Evolutionary conservation across 345 rosid species (phyloP).

Genomic region (Hevea brasiliensis): DNA sequence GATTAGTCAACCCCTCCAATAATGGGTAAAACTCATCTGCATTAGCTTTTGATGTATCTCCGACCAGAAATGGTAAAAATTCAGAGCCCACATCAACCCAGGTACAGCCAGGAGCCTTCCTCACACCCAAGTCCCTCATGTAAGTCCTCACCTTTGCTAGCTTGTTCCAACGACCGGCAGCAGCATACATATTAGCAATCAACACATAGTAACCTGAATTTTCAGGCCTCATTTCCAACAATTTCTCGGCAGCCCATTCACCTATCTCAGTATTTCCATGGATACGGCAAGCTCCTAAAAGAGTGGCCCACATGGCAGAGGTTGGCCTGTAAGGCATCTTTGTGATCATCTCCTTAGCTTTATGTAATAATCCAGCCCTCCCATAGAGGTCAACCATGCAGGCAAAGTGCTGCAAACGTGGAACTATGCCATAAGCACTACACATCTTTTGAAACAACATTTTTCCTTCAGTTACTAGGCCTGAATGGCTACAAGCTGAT

Average conservation of each 20-base stretch:
- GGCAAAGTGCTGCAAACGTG: slow-evolving; percentile 57
- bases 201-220: slow-evolving; percentile 69
- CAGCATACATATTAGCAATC: slow-evolving; percentile 74
- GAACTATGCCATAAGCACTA: slow-evolving; percentile 41
- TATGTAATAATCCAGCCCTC: slow-evolving; percentile 62
- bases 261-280: slow-evolving; percentile 59
- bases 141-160: slow-evolving; percentile 59
- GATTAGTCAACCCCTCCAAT: slow-evolving; percentile 61
- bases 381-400: slow-evolving; percentile 84
- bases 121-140: slow-evolving; percentile 71
- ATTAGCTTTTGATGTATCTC: slow-evolving; percentile 49
- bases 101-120: slow-evolving; percentile 72
- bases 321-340: slow-evolving; percentile 61
- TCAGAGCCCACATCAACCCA: slow-evolving; percentile 62
- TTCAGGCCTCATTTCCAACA: slow-evolving; percentile 57
- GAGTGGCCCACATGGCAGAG: slow-evolving; percentile 66
- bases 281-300: slow-evolving; percentile 63
- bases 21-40: slow-evolving; percentile 43
- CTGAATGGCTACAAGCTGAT: slow-evolving; percentile 85
- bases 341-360: slow-evolving; percentile 51
- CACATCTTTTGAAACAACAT: slow-evolving; percentile 50
- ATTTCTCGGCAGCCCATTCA: slow-evolving; percentile 77
- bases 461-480: slow-evolving; percentile 60
- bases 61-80: slow-evolving; percentile 55
- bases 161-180: slow-evolving; percentile 65